Evolutionary conservation across 2,329 filamentous ascomycete genomes (phyloP), one percentile per base, ranked within the genome.

Genomic region (Myriosclerotinia curreyana): DNA sequence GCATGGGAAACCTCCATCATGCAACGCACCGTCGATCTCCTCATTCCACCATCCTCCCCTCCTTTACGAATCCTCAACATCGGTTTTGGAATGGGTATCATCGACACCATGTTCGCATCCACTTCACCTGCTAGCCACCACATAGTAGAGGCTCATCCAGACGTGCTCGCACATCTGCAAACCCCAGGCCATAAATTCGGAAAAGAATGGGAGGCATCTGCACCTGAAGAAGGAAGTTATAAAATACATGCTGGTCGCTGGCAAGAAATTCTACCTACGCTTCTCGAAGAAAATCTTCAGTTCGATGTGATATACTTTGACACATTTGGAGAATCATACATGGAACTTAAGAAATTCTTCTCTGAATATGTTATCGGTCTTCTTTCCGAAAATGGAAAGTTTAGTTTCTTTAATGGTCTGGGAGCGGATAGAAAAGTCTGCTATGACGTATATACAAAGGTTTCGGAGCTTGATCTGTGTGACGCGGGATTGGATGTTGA

Each of bases 221-320:
- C 78, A 49, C 81, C 86, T 15, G 81, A 82, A 49, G 82, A 85
- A 34, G 90, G 88, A 12, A 53, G 38, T 11, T 88, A 85, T 77
- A 85, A 88, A 71, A 83, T 96, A 31, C 86, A 91, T 74, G 79
- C 83, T 46, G 90, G 92, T 3, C 82, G 81, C 69, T 96, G 92
- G 92, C 92, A 96, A 76, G 90, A 95, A 65, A 78, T 95, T 0
- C 79, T 93, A 20, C 89, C 88, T 0, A 79, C 79, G 59, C 79
- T 96, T 9, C 78, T 94, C 0, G 83, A 85, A 65, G 78, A 85
- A 49, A 89, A 89, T 12, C 83, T 89, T 71, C 79, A 86, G 15
- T 93, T 94, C 73, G 91, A 96, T 74, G 91, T 89, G 36, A 91
- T 99, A 70, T 99, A 98, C 79, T 98, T 97, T 73, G 95, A 99